A percentile compares a stretch with the other conserved stretches of the same genome.
These are phyloP conservation scores for Irpex sp. DNA, from an alignment of 1,284 basidiomycete genomes.

Conservation along the genomic window DNA sequence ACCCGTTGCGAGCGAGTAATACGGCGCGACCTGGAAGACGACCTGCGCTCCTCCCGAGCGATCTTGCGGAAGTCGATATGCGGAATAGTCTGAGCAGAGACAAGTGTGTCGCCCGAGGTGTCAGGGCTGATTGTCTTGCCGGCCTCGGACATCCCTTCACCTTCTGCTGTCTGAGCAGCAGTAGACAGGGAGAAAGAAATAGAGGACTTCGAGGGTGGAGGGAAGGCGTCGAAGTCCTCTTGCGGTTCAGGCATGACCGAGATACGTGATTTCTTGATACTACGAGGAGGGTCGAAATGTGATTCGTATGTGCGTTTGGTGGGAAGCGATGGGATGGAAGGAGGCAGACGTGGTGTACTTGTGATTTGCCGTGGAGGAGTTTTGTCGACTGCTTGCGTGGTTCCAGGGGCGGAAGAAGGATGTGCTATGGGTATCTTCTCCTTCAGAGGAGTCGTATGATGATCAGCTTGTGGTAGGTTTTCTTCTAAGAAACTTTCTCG, in stretches of 20 bases:
- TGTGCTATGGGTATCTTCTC: neutral
- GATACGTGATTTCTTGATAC: neutral
- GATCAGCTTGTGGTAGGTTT: neutral
- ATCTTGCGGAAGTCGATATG: slow-evolving; percentile 2
- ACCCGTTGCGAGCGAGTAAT: neutral
- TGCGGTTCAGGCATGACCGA: neutral
- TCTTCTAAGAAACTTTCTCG: no score
- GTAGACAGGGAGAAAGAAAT: neutral
- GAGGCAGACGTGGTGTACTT: neutral
- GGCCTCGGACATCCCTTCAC: neutral
- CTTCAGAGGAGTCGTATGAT: neutral
- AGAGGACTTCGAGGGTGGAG: neutral
- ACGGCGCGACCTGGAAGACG: neutral
- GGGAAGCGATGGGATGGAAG: neutral
- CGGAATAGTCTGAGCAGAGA: neutral
- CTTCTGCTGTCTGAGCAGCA: neutral
- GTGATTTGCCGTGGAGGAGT: neutral
- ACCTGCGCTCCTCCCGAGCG: neutral
- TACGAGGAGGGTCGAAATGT: neutral
- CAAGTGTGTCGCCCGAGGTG: neutral
- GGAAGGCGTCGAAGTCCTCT: neutral
- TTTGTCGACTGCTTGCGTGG: neutral
- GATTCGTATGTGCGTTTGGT: neutral
- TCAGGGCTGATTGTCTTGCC: neutral
- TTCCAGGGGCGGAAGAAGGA: neutral